phyloP scores from a whole-genome alignment of 176 grass and related monocot species.

The Luzula sylvatica region DNA sequence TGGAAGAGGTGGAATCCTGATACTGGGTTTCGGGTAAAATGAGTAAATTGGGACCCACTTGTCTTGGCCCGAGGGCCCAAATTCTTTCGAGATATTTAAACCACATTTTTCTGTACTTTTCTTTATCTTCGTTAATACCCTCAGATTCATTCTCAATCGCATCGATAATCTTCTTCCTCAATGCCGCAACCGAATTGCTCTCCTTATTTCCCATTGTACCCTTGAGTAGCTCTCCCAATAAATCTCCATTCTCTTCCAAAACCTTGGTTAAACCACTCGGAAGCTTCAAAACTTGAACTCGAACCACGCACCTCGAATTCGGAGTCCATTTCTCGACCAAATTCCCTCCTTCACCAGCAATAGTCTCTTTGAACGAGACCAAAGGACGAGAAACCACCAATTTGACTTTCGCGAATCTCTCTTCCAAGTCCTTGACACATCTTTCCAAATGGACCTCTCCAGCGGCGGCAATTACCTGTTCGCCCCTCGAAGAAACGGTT shows the following conservation, averaged over 20 bases:
- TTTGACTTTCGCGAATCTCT: constrained; percentile 88
- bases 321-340: constrained; percentile 61
- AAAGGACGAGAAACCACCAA: constrained; percentile 70
- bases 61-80: constrained; percentile 61
- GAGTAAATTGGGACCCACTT: constrained; percentile 66
- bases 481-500: constrained; percentile 59
- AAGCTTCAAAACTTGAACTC: constrained; percentile 71
- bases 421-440: constrained; percentile 77
- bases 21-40: constrained; percentile 29
- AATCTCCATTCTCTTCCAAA: constrained; percentile 64
- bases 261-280: constrained; percentile 54
- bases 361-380: constrained; percentile 83
- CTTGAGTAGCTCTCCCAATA: constrained; percentile 60
- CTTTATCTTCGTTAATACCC: constrained; percentile 46
- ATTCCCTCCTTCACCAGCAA: constrained; percentile 58
- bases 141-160: constrained; percentile 70
- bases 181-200: constrained; percentile 24
- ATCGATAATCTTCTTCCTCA: constrained; percentile 51
- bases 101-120: constrained; percentile 43
- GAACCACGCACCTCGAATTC: constrained; percentile 65
- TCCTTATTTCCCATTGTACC: constrained; percentile 56
- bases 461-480: constrained; percentile 73
- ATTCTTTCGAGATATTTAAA: constrained; percentile 48
- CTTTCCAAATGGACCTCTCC: constrained; percentile 87
- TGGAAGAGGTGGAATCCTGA: neutral